These are phyloP conservation scores for Daldinia caldariorum DNA, from an alignment of 495 filamentous ascomycete genomes.

Conservation along the genomic window DNA sequence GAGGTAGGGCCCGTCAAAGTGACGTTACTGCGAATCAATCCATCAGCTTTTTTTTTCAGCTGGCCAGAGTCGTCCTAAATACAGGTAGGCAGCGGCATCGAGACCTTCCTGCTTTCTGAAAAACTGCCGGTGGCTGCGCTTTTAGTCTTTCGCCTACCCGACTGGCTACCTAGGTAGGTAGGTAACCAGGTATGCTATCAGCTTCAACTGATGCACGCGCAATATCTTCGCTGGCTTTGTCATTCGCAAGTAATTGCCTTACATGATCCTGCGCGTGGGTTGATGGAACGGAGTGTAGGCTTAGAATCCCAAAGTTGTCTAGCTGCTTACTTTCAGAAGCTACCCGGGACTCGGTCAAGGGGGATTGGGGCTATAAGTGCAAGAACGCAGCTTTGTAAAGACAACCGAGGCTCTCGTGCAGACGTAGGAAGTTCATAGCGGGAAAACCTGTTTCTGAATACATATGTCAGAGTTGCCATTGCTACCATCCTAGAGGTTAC, in stretches of 20 bases:
- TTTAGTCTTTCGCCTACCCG: not conserved
- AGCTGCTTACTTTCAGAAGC: not conserved
- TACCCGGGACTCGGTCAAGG: not conserved
- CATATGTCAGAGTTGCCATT: not conserved
- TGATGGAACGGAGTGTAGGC: not conserved
- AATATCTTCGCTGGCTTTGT: not conserved
- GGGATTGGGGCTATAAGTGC: not conserved
- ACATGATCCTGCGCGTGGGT: not conserved
- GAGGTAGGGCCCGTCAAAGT: not conserved
- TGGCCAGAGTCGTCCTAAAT: not conserved
- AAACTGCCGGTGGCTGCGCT: not conserved
- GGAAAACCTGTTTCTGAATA: not conserved
- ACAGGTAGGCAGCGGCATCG: not conserved
- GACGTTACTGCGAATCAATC: conserved; percentile 1
- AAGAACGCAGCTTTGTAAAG: not conserved
- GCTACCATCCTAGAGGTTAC: no score
- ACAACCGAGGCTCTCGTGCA: not conserved
- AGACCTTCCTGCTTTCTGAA: not conserved
- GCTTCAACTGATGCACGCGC: not conserved
- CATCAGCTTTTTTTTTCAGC: not conserved
- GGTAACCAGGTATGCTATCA: no score
- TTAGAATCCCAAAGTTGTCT: not conserved
- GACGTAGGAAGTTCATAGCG: not conserved
- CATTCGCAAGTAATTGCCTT: not conserved
- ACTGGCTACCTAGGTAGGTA: not conserved